Evolutionary conservation across 345 rosid species (phyloP), one percentile per base, ranked within the genome.

Genomic region (Arabis alpina): DNA sequence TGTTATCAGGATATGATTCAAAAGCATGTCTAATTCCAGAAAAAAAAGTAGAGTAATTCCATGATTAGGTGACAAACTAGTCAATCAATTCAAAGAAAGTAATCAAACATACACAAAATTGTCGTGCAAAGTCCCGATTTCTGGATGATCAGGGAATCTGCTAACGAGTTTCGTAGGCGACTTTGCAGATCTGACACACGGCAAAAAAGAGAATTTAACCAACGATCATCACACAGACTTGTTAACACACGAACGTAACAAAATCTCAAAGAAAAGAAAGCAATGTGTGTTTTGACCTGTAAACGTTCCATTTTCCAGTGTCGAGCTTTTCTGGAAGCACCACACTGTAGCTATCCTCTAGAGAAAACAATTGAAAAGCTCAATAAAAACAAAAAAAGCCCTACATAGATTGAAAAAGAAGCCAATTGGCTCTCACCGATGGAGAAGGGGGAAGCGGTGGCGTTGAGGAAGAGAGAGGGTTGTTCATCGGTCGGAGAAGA

Each of bases 231-330:
- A 24, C 8, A 40, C 23, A 55, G 32, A 48, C 23, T 64, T 48
- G n/a, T 14, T 9, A 48, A 6, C 58, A 10, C 44, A 28, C 3
- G 44, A 68, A 70, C 36, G 28, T 69, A 36, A 48, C 36, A 8
- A 6, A 25, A 65, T 45, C 19, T 28, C 61, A 44, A 32, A 28
- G n/a, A 42, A 32, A 56, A 36, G 34, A 54, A 57, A 70, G 23
- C 10, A 54, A 24, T 15, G 9, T 34, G 1, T 51, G 43, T 13
- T 52, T 12, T 36, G 2, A 89, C 98, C 98, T 85, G 76, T 88
- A 83, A 25, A 93, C 98, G 70, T 88, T 88, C 98, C 97, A 93
- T 71, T 84, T 90, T 49, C 96, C 96, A 2, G 80, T 80, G 32
- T 79, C 79, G 30, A 93, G 74, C 70, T 90, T 86, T 80, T 93